phyloP scores from a whole-genome alignment of 176 grass and related monocot species.

The Melocanna baccifera region DNA sequence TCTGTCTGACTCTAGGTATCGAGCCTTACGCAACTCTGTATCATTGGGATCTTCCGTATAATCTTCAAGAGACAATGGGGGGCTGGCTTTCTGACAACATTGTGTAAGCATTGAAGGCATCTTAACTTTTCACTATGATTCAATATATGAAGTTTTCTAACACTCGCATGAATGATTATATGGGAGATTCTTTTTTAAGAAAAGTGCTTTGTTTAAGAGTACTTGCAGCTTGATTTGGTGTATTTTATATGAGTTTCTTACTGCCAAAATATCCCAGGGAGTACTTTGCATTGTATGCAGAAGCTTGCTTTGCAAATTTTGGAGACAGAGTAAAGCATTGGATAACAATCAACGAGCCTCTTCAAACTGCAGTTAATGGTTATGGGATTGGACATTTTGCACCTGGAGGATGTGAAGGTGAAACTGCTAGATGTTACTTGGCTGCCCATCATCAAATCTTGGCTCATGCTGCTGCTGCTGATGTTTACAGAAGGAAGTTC shows the following conservation, averaged over 20 bases:
- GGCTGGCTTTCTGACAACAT: slow-evolving; percentile 93
- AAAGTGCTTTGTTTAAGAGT: slow-evolving; percentile 1
- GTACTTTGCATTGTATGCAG: slow-evolving; percentile 93
- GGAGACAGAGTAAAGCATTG: slow-evolving; percentile 97
- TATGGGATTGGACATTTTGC: slow-evolving; percentile 87
- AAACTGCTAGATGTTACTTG: slow-evolving; percentile 58
- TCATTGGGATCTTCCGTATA: slow-evolving; percentile 95
- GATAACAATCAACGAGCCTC: slow-evolving; percentile 97
- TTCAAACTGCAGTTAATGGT: slow-evolving; percentile 90
- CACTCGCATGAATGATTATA: background rate
- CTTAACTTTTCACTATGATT: slow-evolving; percentile 15
- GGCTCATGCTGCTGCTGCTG: slow-evolving; percentile 81
- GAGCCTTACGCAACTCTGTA: slow-evolving; percentile 86
- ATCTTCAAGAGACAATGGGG: slow-evolving; percentile 66
- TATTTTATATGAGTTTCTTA: slow-evolving; percentile 39
- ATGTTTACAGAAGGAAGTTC: slow-evolving; percentile 87
- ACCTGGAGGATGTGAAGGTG: slow-evolving; percentile 64
- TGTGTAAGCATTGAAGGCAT: slow-evolving; percentile 63
- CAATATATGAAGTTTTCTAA: background rate
- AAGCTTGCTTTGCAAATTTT: slow-evolving; percentile 94
- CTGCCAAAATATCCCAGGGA: slow-evolving; percentile 58
- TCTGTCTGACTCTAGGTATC: slow-evolving; percentile 61
- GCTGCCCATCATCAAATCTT: slow-evolving; percentile 86
- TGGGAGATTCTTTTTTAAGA: background rate
- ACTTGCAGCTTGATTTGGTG: slow-evolving; percentile 13